Percentiles rank a stretch among this genome's conserved stretches.
Conservation (phyloP, 2,329 filamentous ascomycete species). For the Talaromyces sp. region DNA sequence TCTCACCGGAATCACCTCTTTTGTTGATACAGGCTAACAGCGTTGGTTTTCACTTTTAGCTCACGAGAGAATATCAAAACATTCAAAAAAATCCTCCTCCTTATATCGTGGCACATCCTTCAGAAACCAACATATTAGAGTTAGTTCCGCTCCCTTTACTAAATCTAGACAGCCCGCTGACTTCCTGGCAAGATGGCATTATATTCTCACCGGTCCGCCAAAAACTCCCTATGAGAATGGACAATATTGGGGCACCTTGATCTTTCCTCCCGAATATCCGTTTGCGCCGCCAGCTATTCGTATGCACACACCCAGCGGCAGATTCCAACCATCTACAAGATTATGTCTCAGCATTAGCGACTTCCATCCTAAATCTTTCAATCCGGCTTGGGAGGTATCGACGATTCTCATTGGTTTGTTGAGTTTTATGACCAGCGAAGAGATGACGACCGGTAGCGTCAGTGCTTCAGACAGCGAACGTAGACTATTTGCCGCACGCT, state of each 20-base stretch:
- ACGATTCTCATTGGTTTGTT: constrained; percentile 92
- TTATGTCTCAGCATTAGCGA: constrained; percentile 95
- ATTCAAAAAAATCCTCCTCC: constrained; percentile 75
- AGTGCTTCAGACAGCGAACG: constrained; percentile 73
- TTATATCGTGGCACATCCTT: constrained; percentile 84
- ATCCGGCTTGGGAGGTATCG: constrained; percentile 95
- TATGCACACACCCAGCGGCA: constrained; percentile 96
- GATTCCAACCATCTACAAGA: constrained; percentile 87
- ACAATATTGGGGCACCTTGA: constrained; percentile 96
- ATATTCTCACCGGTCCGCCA: constrained; percentile 90
- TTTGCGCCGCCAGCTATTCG: constrained; percentile 96
- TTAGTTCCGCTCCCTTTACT: constrained; percentile 40
- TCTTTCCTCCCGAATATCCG: constrained; percentile 94
- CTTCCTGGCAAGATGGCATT: constrained; percentile 70
- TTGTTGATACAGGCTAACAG: neutral
- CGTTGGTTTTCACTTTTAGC: constrained; percentile 32
- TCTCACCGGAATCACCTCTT: constrained; percentile 15
- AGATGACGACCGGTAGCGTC: constrained; percentile 94
- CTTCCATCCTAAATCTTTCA: constrained; percentile 97
- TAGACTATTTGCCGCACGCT: constrained; percentile 69
- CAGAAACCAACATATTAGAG: constrained; percentile 88
- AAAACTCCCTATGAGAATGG: constrained; percentile 90
- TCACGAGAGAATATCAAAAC: constrained; percentile 62
- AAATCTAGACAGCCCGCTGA: neutral
- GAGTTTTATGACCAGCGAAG: constrained; percentile 97